These are phyloP conservation scores for Striga hermonthica DNA, from an alignment of 305 asterid species.

Conservation along the genomic window DNA sequence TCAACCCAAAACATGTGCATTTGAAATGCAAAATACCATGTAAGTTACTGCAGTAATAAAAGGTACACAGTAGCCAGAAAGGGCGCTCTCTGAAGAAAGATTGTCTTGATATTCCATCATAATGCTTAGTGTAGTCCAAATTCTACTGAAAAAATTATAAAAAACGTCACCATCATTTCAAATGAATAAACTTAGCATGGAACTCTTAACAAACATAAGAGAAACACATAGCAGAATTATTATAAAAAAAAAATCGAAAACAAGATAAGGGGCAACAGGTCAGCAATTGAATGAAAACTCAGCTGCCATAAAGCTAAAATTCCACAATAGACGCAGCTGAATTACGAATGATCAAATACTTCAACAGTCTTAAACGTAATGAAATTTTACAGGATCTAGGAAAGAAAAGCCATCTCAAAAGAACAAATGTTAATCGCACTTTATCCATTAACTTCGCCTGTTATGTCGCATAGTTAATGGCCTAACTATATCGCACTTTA, in stretches of 20 bases:
- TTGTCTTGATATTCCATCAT: no score
- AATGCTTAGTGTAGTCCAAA: background rate
- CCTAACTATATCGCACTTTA: no score
- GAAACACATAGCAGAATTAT: background rate
- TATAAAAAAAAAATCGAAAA: slow-evolving; percentile 11
- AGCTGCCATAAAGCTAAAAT: background rate
- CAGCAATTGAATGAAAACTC: slow-evolving; percentile 17
- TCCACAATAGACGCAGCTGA: slow-evolving; percentile 10
- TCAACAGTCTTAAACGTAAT: slow-evolving; percentile 6
- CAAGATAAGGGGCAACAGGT: slow-evolving; percentile 17
- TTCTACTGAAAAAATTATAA: slow-evolving; percentile 7
- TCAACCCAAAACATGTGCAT: no score
- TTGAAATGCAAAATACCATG: no score
- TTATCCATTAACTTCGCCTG: no score
- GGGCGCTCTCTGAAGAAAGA: no score
- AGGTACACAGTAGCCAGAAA: no score
- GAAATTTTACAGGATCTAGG: background rate
- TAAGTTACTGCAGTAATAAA: no score
- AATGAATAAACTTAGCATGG: slow-evolving; percentile 10
- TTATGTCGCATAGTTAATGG: no score
- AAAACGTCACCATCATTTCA: background rate
- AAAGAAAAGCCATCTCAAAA: background rate
- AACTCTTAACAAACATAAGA: slow-evolving; percentile 1
- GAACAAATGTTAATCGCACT: no score
- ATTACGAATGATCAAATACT: background rate